Evolutionary conservation across 495 filamentous ascomycete species (phyloP), one percentile per base, ranked within the genome.

Genomic region (Amphirosellinia nigrospora): DNA sequence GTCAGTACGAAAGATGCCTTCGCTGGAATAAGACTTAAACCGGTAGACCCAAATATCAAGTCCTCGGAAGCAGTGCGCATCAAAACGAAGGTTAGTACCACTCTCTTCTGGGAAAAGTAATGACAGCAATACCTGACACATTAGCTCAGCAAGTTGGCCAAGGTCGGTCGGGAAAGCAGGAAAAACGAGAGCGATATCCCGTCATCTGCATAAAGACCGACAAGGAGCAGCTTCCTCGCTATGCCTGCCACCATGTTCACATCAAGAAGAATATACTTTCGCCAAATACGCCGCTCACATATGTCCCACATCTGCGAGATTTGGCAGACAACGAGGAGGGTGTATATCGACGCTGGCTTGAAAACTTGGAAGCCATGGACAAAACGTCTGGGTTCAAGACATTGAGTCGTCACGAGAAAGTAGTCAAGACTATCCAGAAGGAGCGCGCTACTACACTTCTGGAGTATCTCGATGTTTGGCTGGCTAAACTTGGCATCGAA

Each of bases 201-300:
- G 77, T 83, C 9, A 65, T 74, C 28, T 76, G 77, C 69, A 81
- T 86, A 68, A 80, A 79, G 62, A 79, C 81, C 8, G 74, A 82
- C 61, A 77, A 73, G 52, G 80, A 80, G 15, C 73, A 74, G 6
- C 81, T 82, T 3, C 83, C 83, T 23, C 66, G 72, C 9, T 86
- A 86, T 66, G 69, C 79, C 30, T 85, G 84, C 59, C 83, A 85
- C 56, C 82, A 84, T 69, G 81, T 84, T n/a, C 82, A 85, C 68
- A 80, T 86, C n/a, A 77, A 70, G 68, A 85, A 82, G 48, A 85
- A 85, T 52, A 82, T 86, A 16, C 79, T 84, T 36, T 80, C 82
- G 1, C 80, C 83, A 0, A 82, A 86, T 71, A 83, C 83, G 16
- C 82, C 82, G 78, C 80, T 85, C 46, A 83, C 78, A 41, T 86